These are phyloP conservation scores for Buddleja alternifolia DNA, from an alignment of 257 asterid genomes.

Conservation along the genomic window DNA sequence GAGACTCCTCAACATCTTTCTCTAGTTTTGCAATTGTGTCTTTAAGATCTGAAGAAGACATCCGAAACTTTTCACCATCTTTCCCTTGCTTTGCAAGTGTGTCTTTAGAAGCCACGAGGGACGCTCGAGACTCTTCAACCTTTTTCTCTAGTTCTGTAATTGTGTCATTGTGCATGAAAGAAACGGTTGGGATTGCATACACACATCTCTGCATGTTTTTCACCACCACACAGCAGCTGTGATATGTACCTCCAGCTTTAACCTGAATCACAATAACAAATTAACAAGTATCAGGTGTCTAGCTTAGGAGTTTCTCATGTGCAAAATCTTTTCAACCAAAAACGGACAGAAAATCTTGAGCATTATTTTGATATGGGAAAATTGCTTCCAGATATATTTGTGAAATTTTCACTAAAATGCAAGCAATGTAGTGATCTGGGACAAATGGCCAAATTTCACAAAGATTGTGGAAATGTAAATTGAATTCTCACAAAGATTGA, in stretches of 20 bases:
- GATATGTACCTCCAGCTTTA: slow-evolving; percentile 69
- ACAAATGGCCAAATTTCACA: neutral
- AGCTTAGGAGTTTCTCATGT: slow-evolving; percentile 18
- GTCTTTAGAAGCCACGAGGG: slow-evolving; percentile 57
- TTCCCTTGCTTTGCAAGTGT: slow-evolving; percentile 41
- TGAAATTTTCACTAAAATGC: neutral
- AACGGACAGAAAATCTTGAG: neutral
- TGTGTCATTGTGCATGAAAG: slow-evolving; percentile 50
- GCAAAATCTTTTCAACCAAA: slow-evolving; percentile 4
- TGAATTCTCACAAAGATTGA: neutral
- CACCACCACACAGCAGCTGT: slow-evolving; percentile 91
- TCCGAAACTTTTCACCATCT: slow-evolving; percentile 39
- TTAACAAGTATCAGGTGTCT: slow-evolving; percentile 34
- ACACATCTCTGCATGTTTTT: slow-evolving; percentile 86
- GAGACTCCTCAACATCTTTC: slow-evolving; percentile 64
- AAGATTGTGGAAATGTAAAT: neutral
- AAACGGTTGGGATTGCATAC: slow-evolving; percentile 76
- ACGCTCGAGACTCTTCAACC: slow-evolving; percentile 55
- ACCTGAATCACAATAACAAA: slow-evolving; percentile 56
- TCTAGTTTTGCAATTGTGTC: slow-evolving; percentile 59
- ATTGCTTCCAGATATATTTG: neutral
- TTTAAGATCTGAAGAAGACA: slow-evolving; percentile 32
- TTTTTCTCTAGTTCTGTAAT: slow-evolving; percentile 61
- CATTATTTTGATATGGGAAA: neutral
- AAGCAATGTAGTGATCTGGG: neutral